Conservation (phyloP, 228 moss, liverwort and hornwort genomes). For the Sphagnum fallax region DNA sequence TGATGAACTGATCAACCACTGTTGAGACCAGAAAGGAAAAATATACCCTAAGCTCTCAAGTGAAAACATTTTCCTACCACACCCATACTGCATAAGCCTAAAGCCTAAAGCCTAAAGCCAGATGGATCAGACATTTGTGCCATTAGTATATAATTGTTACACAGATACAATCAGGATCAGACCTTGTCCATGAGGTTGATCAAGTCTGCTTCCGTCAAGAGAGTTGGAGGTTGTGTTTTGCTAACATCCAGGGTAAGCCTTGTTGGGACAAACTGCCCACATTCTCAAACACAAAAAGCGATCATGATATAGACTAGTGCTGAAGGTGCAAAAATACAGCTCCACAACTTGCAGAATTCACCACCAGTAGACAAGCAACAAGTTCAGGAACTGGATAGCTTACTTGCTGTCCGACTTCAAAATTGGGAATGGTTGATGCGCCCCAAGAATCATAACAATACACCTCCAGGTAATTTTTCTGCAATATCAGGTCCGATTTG, state of each 20-base stretch:
- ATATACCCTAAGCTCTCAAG: background rate
- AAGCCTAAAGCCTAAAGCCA: too few species aligned
- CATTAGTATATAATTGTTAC: too few species aligned
- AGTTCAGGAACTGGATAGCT: background rate
- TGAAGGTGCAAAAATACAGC: background rate
- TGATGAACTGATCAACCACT: background rate
- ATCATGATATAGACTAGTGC: background rate
- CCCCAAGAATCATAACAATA: constrained; percentile 92
- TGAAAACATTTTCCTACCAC: too few species aligned
- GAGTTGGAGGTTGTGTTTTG: constrained; percentile 78
- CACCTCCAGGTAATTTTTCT: constrained; percentile 97
- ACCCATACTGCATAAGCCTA: too few species aligned
- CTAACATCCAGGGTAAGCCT: constrained; percentile 85
- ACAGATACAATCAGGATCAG: background rate
- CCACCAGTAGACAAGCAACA: too few species aligned
- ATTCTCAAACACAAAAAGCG: background rate
- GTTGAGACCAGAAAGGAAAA: background rate
- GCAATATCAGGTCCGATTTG: constrained; percentile 7
- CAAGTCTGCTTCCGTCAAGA: constrained; percentile 96
- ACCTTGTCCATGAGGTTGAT: constrained; percentile 99
- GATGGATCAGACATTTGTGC: too few species aligned
- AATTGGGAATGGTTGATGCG: constrained; percentile 77
- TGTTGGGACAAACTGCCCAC: constrained; percentile 81
- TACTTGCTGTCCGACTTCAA: constrained; percentile 93
- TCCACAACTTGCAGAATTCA: background rate